phyloP scores from a whole-genome alignment of 2,329 filamentous ascomycete species.

The Huntiella savannae region DNA sequence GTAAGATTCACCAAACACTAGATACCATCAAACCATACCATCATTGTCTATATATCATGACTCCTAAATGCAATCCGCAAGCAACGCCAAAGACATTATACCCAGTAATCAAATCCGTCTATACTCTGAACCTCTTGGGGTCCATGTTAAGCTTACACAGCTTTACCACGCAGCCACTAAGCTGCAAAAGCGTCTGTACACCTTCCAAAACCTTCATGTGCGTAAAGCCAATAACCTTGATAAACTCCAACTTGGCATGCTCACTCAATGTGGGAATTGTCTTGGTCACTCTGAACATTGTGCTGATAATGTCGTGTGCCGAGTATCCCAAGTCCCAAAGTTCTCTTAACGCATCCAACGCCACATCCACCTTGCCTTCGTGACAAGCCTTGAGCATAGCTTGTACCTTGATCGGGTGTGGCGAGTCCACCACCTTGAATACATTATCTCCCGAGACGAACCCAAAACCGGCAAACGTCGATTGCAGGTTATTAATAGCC shows the following conservation, averaged over 20 bases:
- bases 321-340: slow-evolving; percentile 91
- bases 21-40: not conserved
- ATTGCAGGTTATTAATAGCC: slow-evolving; percentile 96
- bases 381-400: slow-evolving; percentile 96
- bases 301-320: slow-evolving; percentile 97
- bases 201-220: slow-evolving; percentile 99
- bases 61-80: not conserved
- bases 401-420: slow-evolving; percentile 95
- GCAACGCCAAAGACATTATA: no score
- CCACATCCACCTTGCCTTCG: slow-evolving; percentile 75
- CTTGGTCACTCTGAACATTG: slow-evolving; percentile 98
- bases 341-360: slow-evolving; percentile 70
- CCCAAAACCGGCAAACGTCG: slow-evolving; percentile 79
- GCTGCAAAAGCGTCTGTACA: slow-evolving; percentile 81
- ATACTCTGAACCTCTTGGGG: slow-evolving; percentile 51
- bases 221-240: slow-evolving; percentile 95
- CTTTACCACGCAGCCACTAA: slow-evolving; percentile 80
- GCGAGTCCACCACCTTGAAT: slow-evolving; percentile 91
- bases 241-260: slow-evolving; percentile 90
- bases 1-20: slow-evolving; percentile 9
- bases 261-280: slow-evolving; percentile 82
- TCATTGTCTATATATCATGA: not conserved
- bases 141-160: slow-evolving; percentile 96
- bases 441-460: slow-evolving; percentile 97
- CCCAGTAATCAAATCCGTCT: not conserved